Evolutionary conservation across 1,139 yeast species (phyloP), one percentile per base, ranked within the genome.

Genomic region (Zygosaccharomyces pseudobailii): DNA sequence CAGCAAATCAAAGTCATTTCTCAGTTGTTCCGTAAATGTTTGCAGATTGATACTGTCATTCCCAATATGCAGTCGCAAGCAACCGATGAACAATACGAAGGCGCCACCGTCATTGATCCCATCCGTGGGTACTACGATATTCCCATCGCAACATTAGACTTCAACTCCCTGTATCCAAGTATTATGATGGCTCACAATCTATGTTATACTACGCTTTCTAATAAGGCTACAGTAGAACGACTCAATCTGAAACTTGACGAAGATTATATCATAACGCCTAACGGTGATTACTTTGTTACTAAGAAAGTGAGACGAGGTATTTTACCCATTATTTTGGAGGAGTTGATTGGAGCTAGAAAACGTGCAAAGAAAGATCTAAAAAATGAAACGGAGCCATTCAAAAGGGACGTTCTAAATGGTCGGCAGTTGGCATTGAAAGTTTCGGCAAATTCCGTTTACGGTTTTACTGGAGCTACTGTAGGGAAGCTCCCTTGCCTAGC

Each of bases 121-220:
- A 76, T 75, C 10, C 79, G 97, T 65, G 98, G 98, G 0, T 94
- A 89, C 67, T 94, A 94, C 61, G 96, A 89, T 67, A 92, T 87
- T 7, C 99, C 99, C 0, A 92, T 94, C 63, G 96, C 98, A 2
- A 94, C 99, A 0, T 74, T 94, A 57, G 99, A 94, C 82, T 94
- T 94, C 78, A 89, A 96, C 56, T 88, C 97, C 40, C 77, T 94
- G 75, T 94, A 94, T 67, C 99, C 99, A 5, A 87, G 97, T 51
- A 94, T 94, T 61, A 94, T 94, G 97, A 92, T 92, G 97, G 98
- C 99, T 0, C 99, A 94, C 66, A 94, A 94, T 66, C 73, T 94
- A 50, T 94, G 99, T 67, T 94, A 94, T 67, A 92, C 98, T 0
- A 90, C 98, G 0, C 71, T 92, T 37, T 69, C 92, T 45, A 85